Evolutionary conservation across 371 early-diverging fungal genomes (phyloP).

Genomic region (Mucor saturninus): DNA sequence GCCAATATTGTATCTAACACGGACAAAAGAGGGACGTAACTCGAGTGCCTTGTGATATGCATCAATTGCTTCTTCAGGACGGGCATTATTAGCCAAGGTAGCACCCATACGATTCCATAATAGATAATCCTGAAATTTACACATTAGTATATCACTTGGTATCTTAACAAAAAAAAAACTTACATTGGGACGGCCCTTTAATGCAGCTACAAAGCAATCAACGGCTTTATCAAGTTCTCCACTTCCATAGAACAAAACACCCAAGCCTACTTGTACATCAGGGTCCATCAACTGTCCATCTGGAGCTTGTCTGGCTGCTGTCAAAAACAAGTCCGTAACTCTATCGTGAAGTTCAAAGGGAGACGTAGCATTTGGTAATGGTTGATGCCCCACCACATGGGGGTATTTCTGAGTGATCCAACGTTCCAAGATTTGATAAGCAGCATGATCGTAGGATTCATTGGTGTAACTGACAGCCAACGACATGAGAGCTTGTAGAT

Average conservation of each 20-base stretch:
- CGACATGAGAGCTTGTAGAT: slow-evolving; percentile 76
- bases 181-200: slow-evolving; percentile 89
- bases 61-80: slow-evolving; percentile 85
- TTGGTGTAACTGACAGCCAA: slow-evolving; percentile 96
- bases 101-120: slow-evolving; percentile 98
- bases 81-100: slow-evolving; percentile 90
- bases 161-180: slow-evolving; percentile 10
- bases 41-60: slow-evolving; percentile 95
- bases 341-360: slow-evolving; percentile 69
- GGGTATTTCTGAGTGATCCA: slow-evolving; percentile 58
- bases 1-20: slow-evolving; percentile 96
- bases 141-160: too few relatives aligned
- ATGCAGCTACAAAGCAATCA: slow-evolving; percentile 95
- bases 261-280: slow-evolving; percentile 94
- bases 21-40: slow-evolving; percentile 92
- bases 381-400: slow-evolving; percentile 19
- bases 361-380: slow-evolving; percentile 37
- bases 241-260: slow-evolving; percentile 91
- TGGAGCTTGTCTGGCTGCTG: slow-evolving; percentile 74
- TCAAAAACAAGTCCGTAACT: slow-evolving; percentile 78
- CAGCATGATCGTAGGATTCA: slow-evolving; percentile 73
- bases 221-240: slow-evolving; percentile 93
- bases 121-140: slow-evolving; percentile 76
- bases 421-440: slow-evolving; percentile 52
- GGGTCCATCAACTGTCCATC: slow-evolving; percentile 83